Evolutionary conservation across 352 stramenopile species (phyloP), one percentile per base, ranked within the genome.

Genomic region (Phytophthora hibernalis): DNA sequence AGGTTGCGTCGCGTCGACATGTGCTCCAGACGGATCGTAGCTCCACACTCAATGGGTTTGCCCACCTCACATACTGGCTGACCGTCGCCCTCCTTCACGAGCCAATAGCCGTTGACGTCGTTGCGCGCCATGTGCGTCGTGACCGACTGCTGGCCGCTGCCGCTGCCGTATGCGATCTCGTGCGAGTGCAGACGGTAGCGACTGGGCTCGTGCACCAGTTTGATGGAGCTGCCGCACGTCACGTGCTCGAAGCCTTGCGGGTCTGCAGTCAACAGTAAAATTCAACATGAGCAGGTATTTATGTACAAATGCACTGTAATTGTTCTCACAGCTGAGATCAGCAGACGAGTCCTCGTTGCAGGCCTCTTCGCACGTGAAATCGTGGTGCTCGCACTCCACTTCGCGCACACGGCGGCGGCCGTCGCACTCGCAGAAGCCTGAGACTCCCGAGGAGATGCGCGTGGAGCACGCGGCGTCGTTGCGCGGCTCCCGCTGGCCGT

Each of bases 81-180:
- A 7, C 66, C 61, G 54, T 95, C 83, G 35, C 67, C 86, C 54
- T 95, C 86, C 61, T 95, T 95, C 40, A 95, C 82, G 55, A 95
- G 75, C 87, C 87, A 95, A 61, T 93, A 92, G 69, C 87, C 93
- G 74, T 93, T 95, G 55, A 85, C 81, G 53, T 95, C 87, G 47
- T 93, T 92, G 35, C 84, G 79, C 30, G 85, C 72, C 33, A 72
- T 65, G 65, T 91, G 77, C 22, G 85, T 70, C 10, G 87, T 95
- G 44, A 95, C 65, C 18, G 85, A 95, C 74, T 95, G 87, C 71
- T 95, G 87, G 2, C 79, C 73, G 50, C 87, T 95, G 35, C 87
- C 87, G 21, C 72, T 86, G 15, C 87, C 87, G 53, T 94, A 95
- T 42, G 73, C 67, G 57, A 95, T 90, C 58, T 93, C 87, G 56